A percentile compares a stretch with the other conserved stretches of the same genome.
These are phyloP conservation scores for Castanospermum australe DNA, from an alignment of 306 rosid species.

Conservation along the genomic window DNA sequence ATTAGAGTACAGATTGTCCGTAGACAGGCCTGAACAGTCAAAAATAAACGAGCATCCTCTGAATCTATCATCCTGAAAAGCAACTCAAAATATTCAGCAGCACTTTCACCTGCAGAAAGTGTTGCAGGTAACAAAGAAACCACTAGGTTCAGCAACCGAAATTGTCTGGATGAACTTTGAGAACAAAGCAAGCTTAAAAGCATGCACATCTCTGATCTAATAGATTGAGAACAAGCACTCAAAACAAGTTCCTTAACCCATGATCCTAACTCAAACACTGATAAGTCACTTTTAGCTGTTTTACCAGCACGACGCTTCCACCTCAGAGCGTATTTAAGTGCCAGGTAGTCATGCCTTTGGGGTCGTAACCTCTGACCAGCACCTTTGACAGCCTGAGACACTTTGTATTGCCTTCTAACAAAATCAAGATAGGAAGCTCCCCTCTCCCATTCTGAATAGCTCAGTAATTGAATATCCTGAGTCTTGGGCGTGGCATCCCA, in stretches of 20 bases:
- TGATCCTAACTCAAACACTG: slow-evolving; percentile 91
- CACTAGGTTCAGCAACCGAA: slow-evolving; percentile 79
- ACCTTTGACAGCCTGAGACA: slow-evolving; percentile 81
- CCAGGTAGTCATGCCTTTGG: slow-evolving; percentile 80
- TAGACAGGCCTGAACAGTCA: slow-evolving; percentile 83
- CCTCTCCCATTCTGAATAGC: slow-evolving; percentile 98
- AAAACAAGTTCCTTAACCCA: slow-evolving; percentile 99
- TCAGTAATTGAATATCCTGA: slow-evolving; percentile 82
- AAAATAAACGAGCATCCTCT: slow-evolving; percentile 92
- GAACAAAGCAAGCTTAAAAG: slow-evolving; percentile 80
- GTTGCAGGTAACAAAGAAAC: slow-evolving; percentile 89
- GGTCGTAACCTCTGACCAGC: slow-evolving; percentile 72
- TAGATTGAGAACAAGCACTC: slow-evolving; percentile 99
- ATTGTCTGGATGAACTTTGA: slow-evolving; percentile 84
- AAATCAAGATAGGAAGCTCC: slow-evolving; percentile 98
- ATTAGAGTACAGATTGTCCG: slow-evolving; percentile 76
- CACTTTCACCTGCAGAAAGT: slow-evolving; percentile 90
- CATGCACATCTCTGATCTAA: slow-evolving; percentile 97
- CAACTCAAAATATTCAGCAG: slow-evolving; percentile 94
- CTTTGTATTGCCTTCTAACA: slow-evolving; percentile 98
- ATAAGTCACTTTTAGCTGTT: slow-evolving; percentile 68
- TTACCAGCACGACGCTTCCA: slow-evolving; percentile 84
- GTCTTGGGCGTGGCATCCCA: slow-evolving; percentile 85
- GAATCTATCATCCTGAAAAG: slow-evolving; percentile 93
- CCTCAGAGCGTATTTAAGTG: slow-evolving; percentile 81